Evolutionary conservation across 2,329 filamentous ascomycete genomes (phyloP), one percentile per base, ranked within the genome.

Genomic region (Mycogone perniciosa): DNA sequence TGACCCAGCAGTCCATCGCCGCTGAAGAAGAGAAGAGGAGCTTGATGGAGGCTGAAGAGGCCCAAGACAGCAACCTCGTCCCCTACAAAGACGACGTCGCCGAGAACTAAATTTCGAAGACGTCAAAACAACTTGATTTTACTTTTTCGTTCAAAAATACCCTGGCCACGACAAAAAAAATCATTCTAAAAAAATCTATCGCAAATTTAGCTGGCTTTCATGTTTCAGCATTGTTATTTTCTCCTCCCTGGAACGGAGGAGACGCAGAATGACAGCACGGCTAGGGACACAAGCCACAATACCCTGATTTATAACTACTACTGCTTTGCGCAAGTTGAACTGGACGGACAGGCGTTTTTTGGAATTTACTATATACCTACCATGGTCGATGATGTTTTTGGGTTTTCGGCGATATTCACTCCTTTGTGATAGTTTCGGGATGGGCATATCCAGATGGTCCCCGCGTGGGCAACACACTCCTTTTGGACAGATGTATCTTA

Each of bases 21-120:
- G 11, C 37, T 10, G 67, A 66, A 1, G 73, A 77, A 26, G 78
- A 80, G 64, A 80, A 81, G 69, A 62, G 69, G 5, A 70, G 71
- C 30, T 65, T 81, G 50, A 74, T 81, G 67, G 66, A 65, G 13
- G 65, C 69, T 5, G 44, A 40, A 41, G 60, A 64, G 41, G 48
- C 52, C 39, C 58, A 63, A 48, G 60, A 65, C 52, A 35, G 62
- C 60, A 31, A 64, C 62, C 31, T 55, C 56, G 40, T 46, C 13
- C n/a, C 38, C 42, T 67, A 68, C 52, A 48, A 62, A 37, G 59
- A 63, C 31, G 57, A 58, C 9, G 57, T 58, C 13, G n/a, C 57
- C 37, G 60, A 59, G 43, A 54, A 58, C 45, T 64, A 58, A 51
- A 11, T 33, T 8, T 42, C 33, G 7, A 8, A 8, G 7, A 8